Conservation (phyloP, 148 eudicot genomes). For the Rhododendron mucronatum region DNA sequence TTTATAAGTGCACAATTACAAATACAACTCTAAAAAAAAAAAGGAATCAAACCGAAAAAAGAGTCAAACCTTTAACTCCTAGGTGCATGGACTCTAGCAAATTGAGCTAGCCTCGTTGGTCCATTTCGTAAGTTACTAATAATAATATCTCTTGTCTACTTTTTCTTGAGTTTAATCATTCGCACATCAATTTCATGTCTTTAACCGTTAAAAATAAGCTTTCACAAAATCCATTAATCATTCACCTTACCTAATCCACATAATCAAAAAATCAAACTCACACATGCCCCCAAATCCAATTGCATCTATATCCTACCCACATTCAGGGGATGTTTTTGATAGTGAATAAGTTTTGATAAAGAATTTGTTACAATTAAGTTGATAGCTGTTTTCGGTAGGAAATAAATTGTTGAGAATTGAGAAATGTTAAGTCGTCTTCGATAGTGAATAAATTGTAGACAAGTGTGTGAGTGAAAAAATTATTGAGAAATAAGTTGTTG, state of each 20-base stretch:
- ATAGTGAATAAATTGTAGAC: too few relatives aligned
- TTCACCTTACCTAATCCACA: neutral
- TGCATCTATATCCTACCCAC: neutral
- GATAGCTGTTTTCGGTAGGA: too few relatives aligned
- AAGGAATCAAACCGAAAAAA: too few relatives aligned
- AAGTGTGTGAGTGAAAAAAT: too few relatives aligned
- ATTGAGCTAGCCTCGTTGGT: neutral
- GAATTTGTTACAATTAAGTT: too few relatives aligned
- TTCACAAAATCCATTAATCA: neutral
- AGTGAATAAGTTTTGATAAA: too few relatives aligned
- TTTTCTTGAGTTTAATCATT: neutral
- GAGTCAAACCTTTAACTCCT: neutral
- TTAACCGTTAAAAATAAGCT: neutral
- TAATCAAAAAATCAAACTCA: neutral
- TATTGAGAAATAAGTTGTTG: too few relatives aligned
- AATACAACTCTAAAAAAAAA: too few relatives aligned
- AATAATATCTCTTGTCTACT: too few relatives aligned
- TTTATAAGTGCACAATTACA: neutral
- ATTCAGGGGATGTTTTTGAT: neutral
- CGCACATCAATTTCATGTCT: neutral
- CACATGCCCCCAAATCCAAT: neutral
- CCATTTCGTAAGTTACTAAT: too few relatives aligned
- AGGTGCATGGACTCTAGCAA: neutral
- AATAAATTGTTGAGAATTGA: too few relatives aligned
- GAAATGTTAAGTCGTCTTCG: too few relatives aligned